Percentiles rank a stretch among this genome's conserved stretches.
Conservation (phyloP, 1,139 yeast genomes). For the Magnusiomyces ingens region DNA sequence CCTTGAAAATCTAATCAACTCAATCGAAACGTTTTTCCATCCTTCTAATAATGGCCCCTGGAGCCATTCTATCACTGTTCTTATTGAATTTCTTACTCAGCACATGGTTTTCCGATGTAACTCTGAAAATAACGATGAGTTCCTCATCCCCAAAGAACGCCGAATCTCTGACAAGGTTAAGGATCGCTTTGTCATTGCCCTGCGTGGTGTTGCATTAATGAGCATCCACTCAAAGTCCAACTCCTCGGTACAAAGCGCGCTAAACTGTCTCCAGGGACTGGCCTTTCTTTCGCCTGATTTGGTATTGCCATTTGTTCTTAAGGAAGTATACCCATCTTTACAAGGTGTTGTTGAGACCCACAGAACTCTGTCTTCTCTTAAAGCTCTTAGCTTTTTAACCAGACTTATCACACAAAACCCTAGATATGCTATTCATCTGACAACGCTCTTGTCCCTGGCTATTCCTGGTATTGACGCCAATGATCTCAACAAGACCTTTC, state of each 20-base stretch:
- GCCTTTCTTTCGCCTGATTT: constrained; percentile 56
- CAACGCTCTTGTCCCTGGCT: constrained; percentile 62
- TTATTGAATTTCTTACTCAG: constrained; percentile 40
- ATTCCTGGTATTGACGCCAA: constrained; percentile 85
- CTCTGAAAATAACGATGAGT: constrained; percentile 30
- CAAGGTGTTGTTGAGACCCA: constrained; percentile 76
- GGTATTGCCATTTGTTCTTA: constrained; percentile 57
- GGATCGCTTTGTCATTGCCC: constrained; percentile 46
- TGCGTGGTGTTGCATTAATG: constrained; percentile 53
- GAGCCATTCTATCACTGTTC: constrained; percentile 64
- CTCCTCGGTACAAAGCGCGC: constrained; percentile 52
- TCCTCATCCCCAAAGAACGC: constrained; percentile 37
- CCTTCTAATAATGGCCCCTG: constrained; percentile 88
- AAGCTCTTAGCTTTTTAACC: constrained; percentile 58
- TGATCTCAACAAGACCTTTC: constrained; percentile 68
- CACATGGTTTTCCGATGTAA: constrained; percentile 33
- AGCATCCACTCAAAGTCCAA: constrained; percentile 77
- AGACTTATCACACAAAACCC: constrained; percentile 63
- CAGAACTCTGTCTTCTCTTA: constrained; percentile 67
- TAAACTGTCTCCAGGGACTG: constrained; percentile 54
- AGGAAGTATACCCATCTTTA: constrained; percentile 79
- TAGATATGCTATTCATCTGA: constrained; percentile 67
- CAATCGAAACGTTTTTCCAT: constrained; percentile 80
- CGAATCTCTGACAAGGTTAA: constrained; percentile 43
- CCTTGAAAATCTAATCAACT: constrained; percentile 51